Conservation (phyloP, 2,329 filamentous ascomycete genomes). For the Penicillium sumatraense region DNA sequence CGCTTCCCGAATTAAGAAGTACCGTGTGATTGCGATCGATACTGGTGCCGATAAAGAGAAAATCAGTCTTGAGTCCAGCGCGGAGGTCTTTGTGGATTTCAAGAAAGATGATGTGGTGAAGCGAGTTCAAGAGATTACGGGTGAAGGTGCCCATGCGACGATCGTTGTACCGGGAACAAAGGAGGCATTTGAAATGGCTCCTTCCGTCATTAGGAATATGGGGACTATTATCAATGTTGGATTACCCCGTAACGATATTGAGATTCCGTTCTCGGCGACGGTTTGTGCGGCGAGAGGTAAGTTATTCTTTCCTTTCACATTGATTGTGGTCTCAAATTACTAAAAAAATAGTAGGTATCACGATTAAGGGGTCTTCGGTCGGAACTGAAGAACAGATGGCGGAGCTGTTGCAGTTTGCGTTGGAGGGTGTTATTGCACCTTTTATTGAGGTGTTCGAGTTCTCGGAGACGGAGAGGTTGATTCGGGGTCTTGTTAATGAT, state of each 20-base stretch:
- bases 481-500: slow-evolving; percentile 19
- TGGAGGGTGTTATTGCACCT: slow-evolving; percentile 20
- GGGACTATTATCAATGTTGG: slow-evolving; percentile 27
- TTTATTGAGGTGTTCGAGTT: slow-evolving; percentile 24
- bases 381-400: slow-evolving; percentile 27
- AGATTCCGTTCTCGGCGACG: slow-evolving; percentile 28
- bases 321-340: neutral
- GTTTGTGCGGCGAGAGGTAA: slow-evolving; percentile 30
- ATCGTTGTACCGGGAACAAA: slow-evolving; percentile 26
- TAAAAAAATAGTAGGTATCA: slow-evolving; percentile 20
- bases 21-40: slow-evolving; percentile 58
- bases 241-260: slow-evolving; percentile 26
- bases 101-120: slow-evolving; percentile 24
- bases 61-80: slow-evolving; percentile 25
- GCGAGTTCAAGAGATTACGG: slow-evolving; percentile 23
- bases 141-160: slow-evolving; percentile 27
- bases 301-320: neutral
- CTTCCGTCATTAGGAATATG: slow-evolving; percentile 25
- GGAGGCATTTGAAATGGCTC: slow-evolving; percentile 25
- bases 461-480: slow-evolving; percentile 17
- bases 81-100: slow-evolving; percentile 26
- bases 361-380: slow-evolving; percentile 28
- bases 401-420: slow-evolving; percentile 21
- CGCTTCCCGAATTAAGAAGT: slow-evolving; percentile 57
- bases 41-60: slow-evolving; percentile 22